Percentiles rank a stretch among this genome's conserved stretches.
Evolutionary conservation across 257 asterid species (phyloP).

Genomic region (Solanum pinnatisectum): DNA sequence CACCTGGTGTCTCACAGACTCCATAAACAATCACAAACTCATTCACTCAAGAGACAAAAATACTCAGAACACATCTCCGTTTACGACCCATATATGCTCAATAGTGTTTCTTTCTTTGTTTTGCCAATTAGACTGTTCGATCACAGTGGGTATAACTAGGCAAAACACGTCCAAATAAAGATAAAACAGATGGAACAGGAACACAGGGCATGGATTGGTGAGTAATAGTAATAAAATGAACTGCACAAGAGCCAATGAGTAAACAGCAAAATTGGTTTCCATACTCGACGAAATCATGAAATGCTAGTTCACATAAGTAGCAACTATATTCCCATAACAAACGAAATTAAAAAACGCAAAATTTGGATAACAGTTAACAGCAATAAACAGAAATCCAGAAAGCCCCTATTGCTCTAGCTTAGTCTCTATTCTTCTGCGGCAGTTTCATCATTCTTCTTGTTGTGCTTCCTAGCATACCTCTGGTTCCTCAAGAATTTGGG

Average conservation of each 20-base stretch:
- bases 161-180: not conserved
- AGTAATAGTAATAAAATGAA: not conserved
- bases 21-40: not conserved
- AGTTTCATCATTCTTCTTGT: not conserved
- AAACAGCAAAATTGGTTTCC: not conserved
- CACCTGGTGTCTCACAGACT: not conserved
- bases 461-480: slow-evolving; percentile 23
- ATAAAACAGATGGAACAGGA: not conserved
- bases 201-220: not conserved
- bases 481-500: slow-evolving; percentile 21
- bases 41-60: too few species aligned
- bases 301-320: not conserved
- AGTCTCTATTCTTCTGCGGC: slow-evolving; percentile 4
- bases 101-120: too few species aligned
- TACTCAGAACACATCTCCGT: not conserved
- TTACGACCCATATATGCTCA: not conserved
- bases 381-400: not conserved
- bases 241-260: not conserved
- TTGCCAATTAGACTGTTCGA: not conserved
- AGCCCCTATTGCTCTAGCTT: not conserved
- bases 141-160: not conserved
- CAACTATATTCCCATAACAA: not conserved
- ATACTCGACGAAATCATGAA: not conserved
- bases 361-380: not conserved
- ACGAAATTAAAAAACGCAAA: not conserved